phyloP scores from a whole-genome alignment of 2,329 filamentous ascomycete species.

The Colletotrichum falcatum region DNA sequence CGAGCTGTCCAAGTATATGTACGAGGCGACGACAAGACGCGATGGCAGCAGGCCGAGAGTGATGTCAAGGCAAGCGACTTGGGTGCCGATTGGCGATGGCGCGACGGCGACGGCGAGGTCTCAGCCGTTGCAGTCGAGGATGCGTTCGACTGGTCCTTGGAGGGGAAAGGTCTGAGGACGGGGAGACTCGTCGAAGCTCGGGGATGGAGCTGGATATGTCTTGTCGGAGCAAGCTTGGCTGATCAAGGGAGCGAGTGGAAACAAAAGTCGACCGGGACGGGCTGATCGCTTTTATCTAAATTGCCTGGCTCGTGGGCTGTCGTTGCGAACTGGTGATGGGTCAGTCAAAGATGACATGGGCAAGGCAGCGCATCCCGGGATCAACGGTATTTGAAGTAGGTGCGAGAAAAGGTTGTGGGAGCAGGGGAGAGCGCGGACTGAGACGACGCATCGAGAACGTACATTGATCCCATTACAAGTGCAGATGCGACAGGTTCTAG shows the following conservation, averaged over 20 bases:
- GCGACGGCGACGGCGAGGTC: conserved; percentile 33
- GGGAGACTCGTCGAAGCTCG: conserved; percentile 35
- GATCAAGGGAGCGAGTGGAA: conserved; percentile 26
- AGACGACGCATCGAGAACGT: conserved; percentile 37
- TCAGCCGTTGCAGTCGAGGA: conserved; percentile 28
- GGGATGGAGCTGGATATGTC: conserved; percentile 18
- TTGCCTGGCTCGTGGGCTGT: conserved; percentile 30
- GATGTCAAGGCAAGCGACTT: conserved; percentile 26
- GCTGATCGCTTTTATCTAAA: conserved; percentile 41
- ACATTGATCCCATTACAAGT: conserved; percentile 43
- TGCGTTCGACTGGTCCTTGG: conserved; percentile 27
- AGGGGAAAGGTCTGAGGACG: conserved; percentile 5
- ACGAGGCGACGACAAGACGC: conserved; percentile 2
- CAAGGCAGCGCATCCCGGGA: conserved; percentile 34
- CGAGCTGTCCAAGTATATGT: conserved; percentile 7
- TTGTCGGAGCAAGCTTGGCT: conserved; percentile 34
- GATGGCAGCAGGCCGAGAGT: conserved; percentile 8
- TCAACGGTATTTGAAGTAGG: conserved; percentile 25
- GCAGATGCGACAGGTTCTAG: conserved; percentile 41
- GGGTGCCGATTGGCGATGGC: conserved; percentile 25
- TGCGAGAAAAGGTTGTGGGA: conserved; percentile 21
- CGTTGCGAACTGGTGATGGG: conserved; percentile 31
- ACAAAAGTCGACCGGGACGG: conserved; percentile 32
- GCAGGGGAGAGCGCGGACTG: conserved; percentile 32
- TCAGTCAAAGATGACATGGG: conserved; percentile 28